phyloP scores from a whole-genome alignment of 2,329 filamentous ascomycete species.

The Verticillium alfalfae region DNA sequence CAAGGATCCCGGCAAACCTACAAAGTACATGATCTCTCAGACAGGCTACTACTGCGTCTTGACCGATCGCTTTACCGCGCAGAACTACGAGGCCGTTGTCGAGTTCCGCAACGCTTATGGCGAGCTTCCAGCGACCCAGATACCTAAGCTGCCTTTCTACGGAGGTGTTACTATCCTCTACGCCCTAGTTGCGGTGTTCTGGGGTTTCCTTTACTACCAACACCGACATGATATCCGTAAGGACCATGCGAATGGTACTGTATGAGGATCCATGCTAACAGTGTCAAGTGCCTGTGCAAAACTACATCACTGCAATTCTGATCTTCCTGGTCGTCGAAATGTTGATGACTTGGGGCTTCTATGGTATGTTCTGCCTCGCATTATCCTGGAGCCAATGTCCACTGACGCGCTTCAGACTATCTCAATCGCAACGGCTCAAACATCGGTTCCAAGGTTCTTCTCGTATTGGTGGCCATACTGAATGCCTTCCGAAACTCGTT shows the following conservation, averaged over 20 bases:
- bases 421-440: conserved; percentile 87
- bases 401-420: conserved; percentile 62
- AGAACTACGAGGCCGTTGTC: conserved; percentile 72
- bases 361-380: conserved; percentile 47
- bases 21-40: conserved; percentile 80
- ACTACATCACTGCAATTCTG: conserved; percentile 96
- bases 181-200: conserved; percentile 78
- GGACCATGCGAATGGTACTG: conserved; percentile 17
- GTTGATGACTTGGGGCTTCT: conserved; percentile 98
- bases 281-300: conserved; percentile 83
- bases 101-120: conserved; percentile 96
- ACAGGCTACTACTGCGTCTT: conserved; percentile 96
- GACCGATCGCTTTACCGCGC: conserved; percentile 62
- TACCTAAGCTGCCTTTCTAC: conserved; percentile 95
- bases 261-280: neutral
- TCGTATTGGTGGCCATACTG: conserved; percentile 86
- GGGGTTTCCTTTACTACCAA: conserved; percentile 93
- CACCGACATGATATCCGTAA: conserved; percentile 84
- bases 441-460: conserved; percentile 73
- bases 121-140: conserved; percentile 90
- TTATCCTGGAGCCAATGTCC: no score
- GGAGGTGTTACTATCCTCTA: conserved; percentile 92
- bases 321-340: conserved; percentile 93
- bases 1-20: conserved; percentile 59
- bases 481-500: conserved; percentile 96